Percentiles rank a stretch among this genome's conserved stretches.
These are phyloP conservation scores for Yamadazyma tumulicola DNA, from an alignment of 805 yeast genomes.

Conservation along the genomic window DNA sequence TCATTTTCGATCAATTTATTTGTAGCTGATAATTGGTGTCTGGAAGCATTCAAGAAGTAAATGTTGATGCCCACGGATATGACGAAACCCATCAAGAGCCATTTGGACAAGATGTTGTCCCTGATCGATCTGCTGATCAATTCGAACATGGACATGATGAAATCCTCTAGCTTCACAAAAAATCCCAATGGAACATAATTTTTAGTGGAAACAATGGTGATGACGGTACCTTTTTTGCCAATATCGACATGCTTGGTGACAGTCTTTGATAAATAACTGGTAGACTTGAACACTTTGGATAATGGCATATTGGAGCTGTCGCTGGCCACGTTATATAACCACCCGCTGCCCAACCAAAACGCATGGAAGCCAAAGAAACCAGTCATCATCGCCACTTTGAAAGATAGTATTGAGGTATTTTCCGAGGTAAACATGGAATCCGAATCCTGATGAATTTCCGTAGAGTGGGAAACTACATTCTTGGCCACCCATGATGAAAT, in stretches of 20 bases:
- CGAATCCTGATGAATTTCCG: slow-evolving; percentile 19
- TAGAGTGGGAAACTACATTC: slow-evolving; percentile 55
- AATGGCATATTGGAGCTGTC: neutral
- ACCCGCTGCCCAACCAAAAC: slow-evolving; percentile 66
- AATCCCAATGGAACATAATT: slow-evolving; percentile 56
- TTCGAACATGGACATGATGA: slow-evolving; percentile 47
- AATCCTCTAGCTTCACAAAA: slow-evolving; percentile 60
- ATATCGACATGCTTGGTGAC: slow-evolving; percentile 43
- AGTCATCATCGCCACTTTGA: slow-evolving; percentile 58
- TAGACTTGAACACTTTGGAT: neutral
- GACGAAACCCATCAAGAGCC: slow-evolving; percentile 66
- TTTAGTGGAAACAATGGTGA: slow-evolving; percentile 55
- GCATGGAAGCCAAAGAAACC: slow-evolving; percentile 61
- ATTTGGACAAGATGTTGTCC: slow-evolving; percentile 77
- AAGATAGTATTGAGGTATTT: slow-evolving; percentile 41
- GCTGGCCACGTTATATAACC: slow-evolving; percentile 46
- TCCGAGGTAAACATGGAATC: slow-evolving; percentile 21
- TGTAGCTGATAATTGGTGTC: slow-evolving; percentile 52
- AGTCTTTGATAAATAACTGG: slow-evolving; percentile 31
- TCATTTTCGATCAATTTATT: slow-evolving; percentile 39
- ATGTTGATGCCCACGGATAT: slow-evolving; percentile 77
- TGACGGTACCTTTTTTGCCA: slow-evolving; percentile 49
- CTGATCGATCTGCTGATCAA: slow-evolving; percentile 65
- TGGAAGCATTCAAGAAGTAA: slow-evolving; percentile 83
- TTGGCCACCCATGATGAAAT: slow-evolving; percentile 67